These are phyloP conservation scores for Cryphonectria parasitica DNA, from an alignment of 2,329 filamentous ascomycete species.

Conservation along the genomic window DNA sequence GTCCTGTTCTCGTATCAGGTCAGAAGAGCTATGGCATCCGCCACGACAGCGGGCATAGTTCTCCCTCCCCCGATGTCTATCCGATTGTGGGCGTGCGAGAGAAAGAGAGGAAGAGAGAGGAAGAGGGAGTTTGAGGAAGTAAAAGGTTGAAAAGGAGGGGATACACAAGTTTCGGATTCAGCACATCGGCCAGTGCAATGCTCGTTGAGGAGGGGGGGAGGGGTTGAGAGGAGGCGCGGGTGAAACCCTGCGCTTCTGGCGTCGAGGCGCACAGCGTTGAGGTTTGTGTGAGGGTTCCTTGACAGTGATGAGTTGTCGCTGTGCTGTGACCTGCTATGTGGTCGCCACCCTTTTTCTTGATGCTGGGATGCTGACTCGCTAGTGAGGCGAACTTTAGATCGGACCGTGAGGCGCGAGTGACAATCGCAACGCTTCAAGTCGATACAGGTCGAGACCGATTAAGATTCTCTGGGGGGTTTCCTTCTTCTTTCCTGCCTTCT, in stretches of 20 bases:
- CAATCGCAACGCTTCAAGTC: background rate
- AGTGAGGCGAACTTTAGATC: background rate
- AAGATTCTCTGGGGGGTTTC: background rate
- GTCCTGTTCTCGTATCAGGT: background rate
- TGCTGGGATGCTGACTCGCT: conserved; percentile 10
- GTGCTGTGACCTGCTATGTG: background rate
- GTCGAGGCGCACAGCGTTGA: background rate
- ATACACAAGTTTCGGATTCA: background rate
- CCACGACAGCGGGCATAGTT: background rate
- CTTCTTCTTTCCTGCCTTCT: background rate
- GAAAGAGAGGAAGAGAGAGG: background rate
- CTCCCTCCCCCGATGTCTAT: background rate
- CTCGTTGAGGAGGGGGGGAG: background rate
- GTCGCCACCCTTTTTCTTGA: background rate
- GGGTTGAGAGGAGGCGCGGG: background rate
- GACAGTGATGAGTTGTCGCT: background rate
- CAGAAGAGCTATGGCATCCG: conserved; percentile 4
- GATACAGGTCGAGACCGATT: background rate
- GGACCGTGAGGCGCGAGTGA: background rate
- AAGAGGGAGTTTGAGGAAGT: background rate
- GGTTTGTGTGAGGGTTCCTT: background rate
- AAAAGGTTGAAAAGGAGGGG: background rate
- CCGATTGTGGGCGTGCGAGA: background rate
- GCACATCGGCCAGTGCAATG: background rate
- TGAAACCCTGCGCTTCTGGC: background rate